phyloP scores from a whole-genome alignment of 345 rosid species.

The Populus simonii region DNA sequence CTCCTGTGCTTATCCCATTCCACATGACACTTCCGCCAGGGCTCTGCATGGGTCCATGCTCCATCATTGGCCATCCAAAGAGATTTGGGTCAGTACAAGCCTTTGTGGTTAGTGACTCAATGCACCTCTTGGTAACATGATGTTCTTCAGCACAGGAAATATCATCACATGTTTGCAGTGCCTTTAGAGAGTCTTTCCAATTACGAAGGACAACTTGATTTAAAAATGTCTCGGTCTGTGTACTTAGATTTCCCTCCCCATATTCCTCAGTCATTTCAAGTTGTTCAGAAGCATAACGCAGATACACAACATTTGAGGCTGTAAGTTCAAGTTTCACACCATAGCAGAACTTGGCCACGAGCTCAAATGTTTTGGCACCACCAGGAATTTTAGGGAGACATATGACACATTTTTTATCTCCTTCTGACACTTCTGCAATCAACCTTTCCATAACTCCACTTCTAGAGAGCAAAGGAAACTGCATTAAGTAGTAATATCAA shows the following conservation, averaged over 20 bases:
- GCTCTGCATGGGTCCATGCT: slow-evolving; percentile 93
- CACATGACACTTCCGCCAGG: slow-evolving; percentile 94
- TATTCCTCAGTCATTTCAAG: slow-evolving; percentile 93
- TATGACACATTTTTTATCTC: slow-evolving; percentile 62
- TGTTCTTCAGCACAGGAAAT: slow-evolving; percentile 67
- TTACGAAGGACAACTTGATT: slow-evolving; percentile 77
- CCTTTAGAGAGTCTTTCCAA: slow-evolving; percentile 90
- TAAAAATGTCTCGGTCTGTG: slow-evolving; percentile 77
- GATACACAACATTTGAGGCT: slow-evolving; percentile 76
- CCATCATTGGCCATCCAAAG: slow-evolving; percentile 91
- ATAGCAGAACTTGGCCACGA: slow-evolving; percentile 90
- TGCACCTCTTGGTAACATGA: slow-evolving; percentile 69
- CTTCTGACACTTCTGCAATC: slow-evolving; percentile 76
- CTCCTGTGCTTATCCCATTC: slow-evolving; percentile 98
- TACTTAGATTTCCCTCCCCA: slow-evolving; percentile 80
- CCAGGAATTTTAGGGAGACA: slow-evolving; percentile 69
- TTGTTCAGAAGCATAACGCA: slow-evolving; percentile 82
- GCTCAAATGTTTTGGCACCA: slow-evolving; percentile 89
- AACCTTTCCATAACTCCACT: slow-evolving; percentile 89
- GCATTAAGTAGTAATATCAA: slow-evolving; percentile 25
- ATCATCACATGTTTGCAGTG: slow-evolving; percentile 77
- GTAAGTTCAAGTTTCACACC: slow-evolving; percentile 98
- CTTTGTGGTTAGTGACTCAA: slow-evolving; percentile 70
- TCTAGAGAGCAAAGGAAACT: slow-evolving; percentile 95
- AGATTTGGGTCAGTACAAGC: slow-evolving; percentile 81